phyloP scores from a whole-genome alignment of 192 early-diverging fungal species.

The Gigaspora rosea region DNA sequence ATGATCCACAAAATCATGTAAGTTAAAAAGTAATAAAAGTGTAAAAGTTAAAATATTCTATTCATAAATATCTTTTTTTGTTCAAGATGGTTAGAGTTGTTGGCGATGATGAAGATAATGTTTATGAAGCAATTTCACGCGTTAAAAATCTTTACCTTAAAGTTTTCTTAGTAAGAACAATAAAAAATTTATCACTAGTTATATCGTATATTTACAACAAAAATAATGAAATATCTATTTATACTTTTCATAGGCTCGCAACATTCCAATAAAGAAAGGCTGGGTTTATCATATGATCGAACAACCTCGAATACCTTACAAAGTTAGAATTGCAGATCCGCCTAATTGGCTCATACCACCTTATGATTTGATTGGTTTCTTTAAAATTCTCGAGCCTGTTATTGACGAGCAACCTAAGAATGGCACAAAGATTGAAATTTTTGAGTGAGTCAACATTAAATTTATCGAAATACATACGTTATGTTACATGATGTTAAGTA shows the following conservation, averaged over 20 bases:
- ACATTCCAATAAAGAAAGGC: not conserved
- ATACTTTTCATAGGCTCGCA: not conserved
- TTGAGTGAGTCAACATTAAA: no score
- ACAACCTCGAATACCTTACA: not conserved
- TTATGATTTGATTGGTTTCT: not conserved
- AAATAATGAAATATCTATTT: not conserved
- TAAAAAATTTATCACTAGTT: not conserved
- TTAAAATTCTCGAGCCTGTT: constrained; percentile 17
- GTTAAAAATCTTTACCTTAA: constrained; percentile 45
- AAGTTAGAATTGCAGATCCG: not conserved
- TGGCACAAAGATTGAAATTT: not conserved
- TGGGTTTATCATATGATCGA: constrained; percentile 27
- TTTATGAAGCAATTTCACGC: constrained; percentile 34
- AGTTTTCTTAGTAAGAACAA: constrained; percentile 17
- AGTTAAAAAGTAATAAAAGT: not conserved
- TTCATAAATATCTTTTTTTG: not conserved
- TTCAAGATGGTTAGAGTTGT: constrained; percentile 28
- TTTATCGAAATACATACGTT: no score
- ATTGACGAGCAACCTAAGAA: not conserved
- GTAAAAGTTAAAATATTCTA: no score
- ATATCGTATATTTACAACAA: not conserved
- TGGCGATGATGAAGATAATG: constrained; percentile 22
- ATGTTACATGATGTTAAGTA: no score
- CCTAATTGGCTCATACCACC: not conserved
- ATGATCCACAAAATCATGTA: constrained; percentile 30